These are phyloP conservation scores for Peronospora belbahrii DNA, from an alignment of 352 stramenopile species.

Conservation along the genomic window DNA sequence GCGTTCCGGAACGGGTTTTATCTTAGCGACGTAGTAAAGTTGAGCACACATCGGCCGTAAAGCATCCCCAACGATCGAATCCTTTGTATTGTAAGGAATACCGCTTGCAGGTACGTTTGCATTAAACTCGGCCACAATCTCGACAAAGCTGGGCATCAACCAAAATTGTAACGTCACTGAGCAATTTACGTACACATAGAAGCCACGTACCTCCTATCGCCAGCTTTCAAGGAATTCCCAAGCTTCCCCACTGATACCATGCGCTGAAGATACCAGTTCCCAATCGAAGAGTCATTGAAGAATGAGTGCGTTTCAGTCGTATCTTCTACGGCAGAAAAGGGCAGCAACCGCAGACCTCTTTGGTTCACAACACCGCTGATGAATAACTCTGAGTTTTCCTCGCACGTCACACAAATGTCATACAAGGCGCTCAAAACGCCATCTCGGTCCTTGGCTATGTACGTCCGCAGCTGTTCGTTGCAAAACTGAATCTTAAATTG, in stretches of 20 bases:
- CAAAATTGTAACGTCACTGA: constrained; percentile 3
- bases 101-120: constrained; percentile 83
- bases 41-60: constrained; percentile 75
- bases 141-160: constrained; percentile 45
- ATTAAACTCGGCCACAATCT: constrained; percentile 86
- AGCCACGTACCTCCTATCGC: constrained; percentile 53
- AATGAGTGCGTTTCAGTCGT: constrained; percentile 59
- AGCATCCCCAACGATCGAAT: constrained; percentile 63
- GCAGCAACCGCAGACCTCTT: constrained; percentile 55
- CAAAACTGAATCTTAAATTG: constrained; percentile 75
- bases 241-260: constrained; percentile 66
- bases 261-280: constrained; percentile 68
- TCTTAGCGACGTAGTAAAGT: constrained; percentile 68
- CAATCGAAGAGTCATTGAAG: constrained; percentile 76
- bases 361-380: constrained; percentile 66
- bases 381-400: constrained; percentile 63
- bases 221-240: constrained; percentile 38
- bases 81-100: constrained; percentile 79
- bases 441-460: constrained; percentile 58
- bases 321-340: constrained; percentile 68
- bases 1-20: constrained; percentile 50
- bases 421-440: constrained; percentile 70
- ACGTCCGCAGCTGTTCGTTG: constrained; percentile 53
- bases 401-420: constrained; percentile 68
- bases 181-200: background rate